A percentile compares a stretch with the other conserved stretches of the same genome.
phyloP scores from a whole-genome alignment of 768 basidiomycete species.

The Hypholoma fasciculare region DNA sequence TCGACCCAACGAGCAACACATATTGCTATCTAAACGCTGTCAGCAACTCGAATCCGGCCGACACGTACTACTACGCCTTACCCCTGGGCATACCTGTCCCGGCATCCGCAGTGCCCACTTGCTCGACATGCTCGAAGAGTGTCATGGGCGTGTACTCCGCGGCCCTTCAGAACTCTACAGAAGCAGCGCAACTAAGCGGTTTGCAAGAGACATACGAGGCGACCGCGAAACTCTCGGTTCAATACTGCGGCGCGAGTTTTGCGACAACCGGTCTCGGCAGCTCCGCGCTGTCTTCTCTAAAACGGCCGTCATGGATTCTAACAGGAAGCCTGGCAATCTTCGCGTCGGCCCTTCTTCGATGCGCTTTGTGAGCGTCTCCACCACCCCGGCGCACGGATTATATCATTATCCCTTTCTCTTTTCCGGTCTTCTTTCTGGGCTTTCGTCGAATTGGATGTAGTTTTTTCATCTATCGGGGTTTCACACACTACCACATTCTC shows the following conservation, averaged over 20 bases:
- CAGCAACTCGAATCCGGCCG: slow-evolving; percentile 53
- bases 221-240: slow-evolving; percentile 46
- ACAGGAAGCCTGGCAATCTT: not conserved
- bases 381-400: not conserved
- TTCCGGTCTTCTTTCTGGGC: not conserved
- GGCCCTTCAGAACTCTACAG: slow-evolving; percentile 35
- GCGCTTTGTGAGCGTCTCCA: not conserved
- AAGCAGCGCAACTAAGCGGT: slow-evolving; percentile 26
- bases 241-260: slow-evolving; percentile 53
- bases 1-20: slow-evolving; percentile 53
- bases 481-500: not conserved
- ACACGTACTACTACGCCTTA: slow-evolving; percentile 72
- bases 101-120: slow-evolving; percentile 48
- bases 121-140: slow-evolving; percentile 63
- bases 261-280: slow-evolving; percentile 28
- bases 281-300: slow-evolving; percentile 7
- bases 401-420: not conserved
- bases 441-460: not conserved
- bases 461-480: too few relatives aligned
- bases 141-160: slow-evolving; percentile 55
- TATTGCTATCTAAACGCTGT: slow-evolving; percentile 79
- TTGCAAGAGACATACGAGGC: slow-evolving; percentile 48
- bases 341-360: not conserved
- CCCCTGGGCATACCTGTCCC: slow-evolving; percentile 60
- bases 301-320: slow-evolving; percentile 2